phyloP scores from a whole-genome alignment of 352 stramenopile species.

The Thraustochytrium striatum region DNA sequence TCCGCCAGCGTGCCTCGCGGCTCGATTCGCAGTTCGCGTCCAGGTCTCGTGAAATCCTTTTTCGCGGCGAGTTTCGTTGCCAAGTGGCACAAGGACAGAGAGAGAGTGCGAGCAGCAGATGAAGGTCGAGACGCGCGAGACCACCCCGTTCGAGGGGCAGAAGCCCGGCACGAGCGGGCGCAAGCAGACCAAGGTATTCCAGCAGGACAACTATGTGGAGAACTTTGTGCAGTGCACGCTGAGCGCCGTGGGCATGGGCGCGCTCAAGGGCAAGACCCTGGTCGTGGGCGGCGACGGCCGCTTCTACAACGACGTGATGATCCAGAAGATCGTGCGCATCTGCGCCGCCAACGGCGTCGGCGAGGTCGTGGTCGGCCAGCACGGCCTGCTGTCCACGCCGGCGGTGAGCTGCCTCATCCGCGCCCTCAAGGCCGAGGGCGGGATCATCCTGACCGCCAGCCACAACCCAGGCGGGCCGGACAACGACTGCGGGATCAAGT shows the following conservation, averaged over 20 bases:
- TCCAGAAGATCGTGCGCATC: conserved; percentile 94
- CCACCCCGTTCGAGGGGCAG: conserved; percentile 56
- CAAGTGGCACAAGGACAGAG: neutral
- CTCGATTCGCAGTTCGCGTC: no score
- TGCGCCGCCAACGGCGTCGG: conserved; percentile 91
- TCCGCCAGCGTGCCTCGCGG: no score
- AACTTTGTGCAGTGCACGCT: conserved; percentile 97
- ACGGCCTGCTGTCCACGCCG: conserved; percentile 92
- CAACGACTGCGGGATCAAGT: conserved; percentile 98
- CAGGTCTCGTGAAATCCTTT: no score
- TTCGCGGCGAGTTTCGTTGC: no score
- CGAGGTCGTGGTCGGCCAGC: conserved; percentile 89
- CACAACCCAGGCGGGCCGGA: conserved; percentile 97
- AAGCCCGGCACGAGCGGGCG: conserved; percentile 88
- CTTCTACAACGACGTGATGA: conserved; percentile 72
- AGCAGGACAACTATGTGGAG: conserved; percentile 93
- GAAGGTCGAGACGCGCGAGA: conserved; percentile 43
- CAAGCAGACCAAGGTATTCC: conserved; percentile 99
- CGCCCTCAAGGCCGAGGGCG: conserved; percentile 82
- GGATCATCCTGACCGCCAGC: conserved; percentile 94
- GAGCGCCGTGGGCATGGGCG: conserved; percentile 85
- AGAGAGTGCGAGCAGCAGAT: neutral
- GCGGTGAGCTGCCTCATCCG: conserved; percentile 94
- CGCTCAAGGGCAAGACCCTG: conserved; percentile 88
- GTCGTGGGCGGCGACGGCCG: conserved; percentile 92